Conservation (phyloP, 108 stramenopile genomes). For the Nitzschia sp. region DNA sequence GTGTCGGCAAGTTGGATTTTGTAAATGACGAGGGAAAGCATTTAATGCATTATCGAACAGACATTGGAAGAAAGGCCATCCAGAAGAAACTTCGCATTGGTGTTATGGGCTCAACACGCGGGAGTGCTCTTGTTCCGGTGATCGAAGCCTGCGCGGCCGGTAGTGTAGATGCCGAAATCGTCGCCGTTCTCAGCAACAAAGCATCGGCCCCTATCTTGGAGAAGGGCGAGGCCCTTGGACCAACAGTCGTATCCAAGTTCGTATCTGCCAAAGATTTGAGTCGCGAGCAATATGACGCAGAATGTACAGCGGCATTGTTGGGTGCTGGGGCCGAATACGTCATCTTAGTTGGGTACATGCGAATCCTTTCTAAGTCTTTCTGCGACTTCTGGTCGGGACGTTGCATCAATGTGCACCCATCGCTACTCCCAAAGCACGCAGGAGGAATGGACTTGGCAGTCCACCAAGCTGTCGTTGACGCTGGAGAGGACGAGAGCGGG, state of each 20-base stretch:
- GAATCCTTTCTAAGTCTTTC: slow-evolving; percentile 91
- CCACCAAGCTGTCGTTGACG: slow-evolving; percentile 96
- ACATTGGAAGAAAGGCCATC: slow-evolving; percentile 82
- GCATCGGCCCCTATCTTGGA: slow-evolving; percentile 83
- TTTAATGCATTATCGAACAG: slow-evolving; percentile 82
- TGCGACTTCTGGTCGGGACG: slow-evolving; percentile 88
- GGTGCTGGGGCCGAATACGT: slow-evolving; percentile 93
- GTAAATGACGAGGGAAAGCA: slow-evolving; percentile 42
- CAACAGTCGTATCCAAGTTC: slow-evolving; percentile 81
- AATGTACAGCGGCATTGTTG: slow-evolving; percentile 86
- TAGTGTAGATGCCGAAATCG: slow-evolving; percentile 86
- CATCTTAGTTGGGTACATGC: slow-evolving; percentile 98
- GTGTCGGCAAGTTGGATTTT: slow-evolving; percentile 66
- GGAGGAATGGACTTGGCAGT: slow-evolving; percentile 99
- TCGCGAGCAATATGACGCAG: slow-evolving; percentile 92
- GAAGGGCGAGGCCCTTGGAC: slow-evolving; percentile 84
- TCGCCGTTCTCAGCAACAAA: slow-evolving; percentile 91
- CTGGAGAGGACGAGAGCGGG: slow-evolving; percentile 89
- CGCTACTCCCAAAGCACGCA: slow-evolving; percentile 96
- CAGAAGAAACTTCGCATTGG: slow-evolving; percentile 86
- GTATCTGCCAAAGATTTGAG: slow-evolving; percentile 78
- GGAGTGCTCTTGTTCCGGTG: slow-evolving; percentile 92
- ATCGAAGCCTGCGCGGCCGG: slow-evolving; percentile 89
- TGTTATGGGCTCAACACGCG: slow-evolving; percentile 94
- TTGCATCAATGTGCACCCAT: slow-evolving; percentile 98